Conservation (phyloP, 345 rosid genomes). For the Cardamine chenopodiifolia region DNA sequence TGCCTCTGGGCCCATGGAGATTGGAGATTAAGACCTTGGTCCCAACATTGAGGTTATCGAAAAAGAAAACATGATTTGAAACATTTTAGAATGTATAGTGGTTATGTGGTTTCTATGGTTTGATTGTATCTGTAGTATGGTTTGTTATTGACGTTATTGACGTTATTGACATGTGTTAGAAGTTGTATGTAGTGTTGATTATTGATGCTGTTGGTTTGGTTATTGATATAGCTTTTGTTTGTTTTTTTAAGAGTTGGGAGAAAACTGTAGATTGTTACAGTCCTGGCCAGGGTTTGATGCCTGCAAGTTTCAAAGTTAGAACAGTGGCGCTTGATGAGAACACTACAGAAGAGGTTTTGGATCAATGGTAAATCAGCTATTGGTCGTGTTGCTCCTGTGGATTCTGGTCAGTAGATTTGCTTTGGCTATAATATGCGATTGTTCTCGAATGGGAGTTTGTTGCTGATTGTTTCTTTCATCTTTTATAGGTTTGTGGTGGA, state of each 20-base stretch:
- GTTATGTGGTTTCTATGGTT: neutral
- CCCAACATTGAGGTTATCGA: neutral
- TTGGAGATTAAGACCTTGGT: neutral
- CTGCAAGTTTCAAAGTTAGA: slow-evolving; percentile 90
- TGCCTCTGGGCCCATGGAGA: too few relatives aligned
- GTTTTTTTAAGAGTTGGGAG: slow-evolving; percentile 77
- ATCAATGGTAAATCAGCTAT: slow-evolving; percentile 93
- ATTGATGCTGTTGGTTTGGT: neutral
- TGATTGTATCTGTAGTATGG: neutral
- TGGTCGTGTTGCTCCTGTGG: slow-evolving; percentile 95
- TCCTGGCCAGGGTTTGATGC: slow-evolving; percentile 94
- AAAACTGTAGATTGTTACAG: slow-evolving; percentile 93
- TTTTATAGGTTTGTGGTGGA: slow-evolving; percentile 85
- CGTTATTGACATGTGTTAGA: too few relatives aligned
- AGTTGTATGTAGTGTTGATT: slow-evolving; percentile 1
- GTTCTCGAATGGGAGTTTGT: too few relatives aligned
- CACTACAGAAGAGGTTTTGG: slow-evolving; percentile 73
- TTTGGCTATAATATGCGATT: too few relatives aligned
- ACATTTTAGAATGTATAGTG: neutral
- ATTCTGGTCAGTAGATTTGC: slow-evolving; percentile 89
- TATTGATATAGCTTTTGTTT: slow-evolving; percentile 8
- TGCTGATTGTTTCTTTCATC: slow-evolving; percentile 20
- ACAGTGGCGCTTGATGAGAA: slow-evolving; percentile 65
- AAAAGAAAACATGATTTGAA: neutral
- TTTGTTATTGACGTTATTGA: neutral